A percentile compares a stretch with the other conserved stretches of the same genome.
Conservation (phyloP, 2,329 filamentous ascomycete species). For the Alternaria hordeiaustralica region DNA sequence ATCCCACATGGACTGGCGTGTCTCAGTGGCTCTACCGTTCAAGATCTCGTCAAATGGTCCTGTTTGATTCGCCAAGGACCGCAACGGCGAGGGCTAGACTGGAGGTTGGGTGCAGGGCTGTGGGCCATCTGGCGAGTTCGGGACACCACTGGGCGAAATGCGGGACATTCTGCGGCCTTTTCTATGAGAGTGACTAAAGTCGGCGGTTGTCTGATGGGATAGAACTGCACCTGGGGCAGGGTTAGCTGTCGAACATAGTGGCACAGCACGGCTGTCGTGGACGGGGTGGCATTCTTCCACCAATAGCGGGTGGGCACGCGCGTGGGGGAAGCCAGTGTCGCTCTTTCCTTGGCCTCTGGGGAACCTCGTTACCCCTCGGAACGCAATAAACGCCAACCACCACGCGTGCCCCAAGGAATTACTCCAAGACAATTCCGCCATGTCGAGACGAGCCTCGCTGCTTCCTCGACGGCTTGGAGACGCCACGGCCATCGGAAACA, state of each 20-base stretch:
- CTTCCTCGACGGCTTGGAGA: neutral
- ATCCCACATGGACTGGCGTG: constrained; percentile 39
- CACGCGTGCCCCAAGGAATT: neutral
- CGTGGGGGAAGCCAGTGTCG: constrained; percentile 36
- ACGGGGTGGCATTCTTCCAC: constrained; percentile 34
- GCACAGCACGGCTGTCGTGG: constrained; percentile 28
- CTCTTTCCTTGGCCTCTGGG: constrained; percentile 41
- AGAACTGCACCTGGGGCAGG: constrained; percentile 27
- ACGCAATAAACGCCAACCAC: neutral
- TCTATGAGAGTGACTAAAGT: constrained; percentile 45
- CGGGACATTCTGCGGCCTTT: constrained; percentile 44
- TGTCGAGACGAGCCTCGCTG: neutral
- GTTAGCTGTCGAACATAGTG: constrained; percentile 33
- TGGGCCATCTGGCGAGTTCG: constrained; percentile 34
- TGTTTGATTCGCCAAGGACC: constrained; percentile 37
- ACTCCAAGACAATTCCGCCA: neutral
- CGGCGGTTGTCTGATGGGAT: constrained; percentile 30
- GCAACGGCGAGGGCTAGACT: constrained; percentile 30
- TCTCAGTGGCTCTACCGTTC: constrained; percentile 31
- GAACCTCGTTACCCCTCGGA: constrained; percentile 27
- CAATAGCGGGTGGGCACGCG: constrained; percentile 22
- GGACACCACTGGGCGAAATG: constrained; percentile 42
- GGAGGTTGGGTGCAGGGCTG: constrained; percentile 30
- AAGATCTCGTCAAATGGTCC: constrained; percentile 26
- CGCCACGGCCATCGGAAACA: neutral